Evolutionary conservation across 768 basidiomycete species (phyloP), one percentile per base, ranked within the genome.

Genomic region (Russula sp.): DNA sequence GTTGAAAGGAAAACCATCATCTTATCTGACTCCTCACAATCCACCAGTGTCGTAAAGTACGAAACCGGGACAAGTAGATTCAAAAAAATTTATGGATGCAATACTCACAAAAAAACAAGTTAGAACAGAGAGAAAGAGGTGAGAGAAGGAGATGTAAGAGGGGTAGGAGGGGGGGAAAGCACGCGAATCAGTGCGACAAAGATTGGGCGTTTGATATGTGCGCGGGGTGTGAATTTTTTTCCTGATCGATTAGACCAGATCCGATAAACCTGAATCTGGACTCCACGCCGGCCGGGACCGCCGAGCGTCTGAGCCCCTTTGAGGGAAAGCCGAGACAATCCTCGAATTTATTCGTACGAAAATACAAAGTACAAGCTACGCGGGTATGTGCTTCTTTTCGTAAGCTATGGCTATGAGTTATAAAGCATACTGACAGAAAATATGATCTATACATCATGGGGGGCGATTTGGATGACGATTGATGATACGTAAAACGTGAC

Each of bases 111-210:
- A 62, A 73, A 68, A 71, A 62, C 72, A 73, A 71, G 74, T 75
- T 77, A 76, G 73, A 72, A 79, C 74, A 73, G 68, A 71, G 69
- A 71, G 75, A 76, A 74, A 71, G 71, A 72, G 75, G 74, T 64
- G 67, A 68, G 69, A 75, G 78, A 73, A 79, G 80, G 75, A 80
- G 80, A 77, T 80, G 79, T 80, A 79, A 65, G 72, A 69, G 72
- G 58, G 71, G 73, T 68, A 73, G 73, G 74, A 73, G 73, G 79
- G 73, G 73, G 79, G 77, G 73, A 76, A 72, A 71, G 69, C 67
- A 71, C 68, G 72, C 68, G 69, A 66, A 65, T 61, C 62, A 34
- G 58, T 55, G 16, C 6, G 46, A 61, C 65, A 69, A 70, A 70
- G 68, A 72, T 68, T 67, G 65, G 68, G 72, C 70, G 74, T 72